Base-by-base conservation (phyloP, 2,329 filamentous ascomycete species). In the Rhytidhysteron rufulum region DNA sequence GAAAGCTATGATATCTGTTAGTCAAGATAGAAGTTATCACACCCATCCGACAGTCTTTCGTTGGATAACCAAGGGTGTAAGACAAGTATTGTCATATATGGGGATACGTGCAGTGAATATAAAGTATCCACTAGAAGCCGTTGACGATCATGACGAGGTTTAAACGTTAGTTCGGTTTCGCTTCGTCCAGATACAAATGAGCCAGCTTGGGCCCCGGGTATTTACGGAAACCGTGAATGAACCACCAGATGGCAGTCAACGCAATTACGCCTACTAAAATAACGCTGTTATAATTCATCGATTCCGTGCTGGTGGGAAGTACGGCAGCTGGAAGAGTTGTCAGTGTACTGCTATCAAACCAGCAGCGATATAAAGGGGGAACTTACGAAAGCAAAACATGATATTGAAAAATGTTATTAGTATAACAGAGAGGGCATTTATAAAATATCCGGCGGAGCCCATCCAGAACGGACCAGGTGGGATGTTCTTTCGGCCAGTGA, bases 381-480 rank as follows among this genome's bases (percentile, higher is more conserved):
- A 13, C 24, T 27, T 27, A 27, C 24, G 24, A 27, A 27, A 27
- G 13, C 24, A 27, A 13, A 27, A 27, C 24, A 27, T 27, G 24
- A 27, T 27, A 13, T 27, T 27, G 24, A 27, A 27, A 13, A 27
- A 27, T 8, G 13, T 27, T 7, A 62, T 45, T 17, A 65, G 63
- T 31, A 58, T 41, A 1, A 55, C 42, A 29, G 60, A 48, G 3
- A 62, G 42, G 9, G 41, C 54, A 34, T 65, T 67, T 39, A 64
- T 41, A 2, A 49, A 31, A 33, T 53, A 63, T 1, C 62, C 7
- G 35, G 44, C 13, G 45, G 24, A 49, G 20, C 61, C 60, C 58
- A 65, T 62, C 52, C 55, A 59, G 46, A 67, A 67, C 6, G 55
- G 50, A 1, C 63, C 63, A 17, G 42, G 50, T 4, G 57, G 60